Conservation (phyloP, 805 yeast species). For the Kluyveromyces aestuarii region DNA sequence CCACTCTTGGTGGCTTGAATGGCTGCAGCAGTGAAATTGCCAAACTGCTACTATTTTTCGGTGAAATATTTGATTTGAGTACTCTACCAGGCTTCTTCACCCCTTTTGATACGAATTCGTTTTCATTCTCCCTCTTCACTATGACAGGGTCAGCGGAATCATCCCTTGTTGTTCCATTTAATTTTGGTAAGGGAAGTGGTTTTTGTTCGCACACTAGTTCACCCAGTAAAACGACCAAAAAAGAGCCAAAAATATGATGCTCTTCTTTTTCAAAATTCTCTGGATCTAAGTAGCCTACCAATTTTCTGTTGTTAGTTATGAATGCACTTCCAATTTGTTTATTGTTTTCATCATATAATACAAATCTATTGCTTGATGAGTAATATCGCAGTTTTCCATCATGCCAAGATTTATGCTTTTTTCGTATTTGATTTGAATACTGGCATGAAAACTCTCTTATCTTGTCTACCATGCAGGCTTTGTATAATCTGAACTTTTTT, state of each 20-base stretch:
- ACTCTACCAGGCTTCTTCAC: neutral
- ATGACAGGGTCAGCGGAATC: neutral
- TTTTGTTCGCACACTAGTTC: neutral
- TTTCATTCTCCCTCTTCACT: conserved; percentile 5
- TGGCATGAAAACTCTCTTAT: conserved; percentile 23
- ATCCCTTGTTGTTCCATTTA: neutral
- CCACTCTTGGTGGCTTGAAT: conserved; percentile 20
- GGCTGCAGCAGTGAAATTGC: conserved; percentile 7
- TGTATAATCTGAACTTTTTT: too few species aligned
- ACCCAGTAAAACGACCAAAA: conserved; percentile 18
- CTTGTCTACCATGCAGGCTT: conserved; percentile 7
- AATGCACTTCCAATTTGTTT: conserved; percentile 17
- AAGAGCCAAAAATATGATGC: conserved; percentile 21
- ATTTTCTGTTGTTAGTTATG: conserved; percentile 16
- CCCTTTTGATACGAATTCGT: neutral
- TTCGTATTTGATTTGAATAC: conserved; percentile 24
- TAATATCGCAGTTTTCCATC: conserved; percentile 24
- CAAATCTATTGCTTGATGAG: conserved; percentile 14
- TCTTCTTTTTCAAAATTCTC: conserved; percentile 18
- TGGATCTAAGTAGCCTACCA: conserved; percentile 12
- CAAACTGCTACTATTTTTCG: neutral
- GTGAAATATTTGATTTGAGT: neutral
- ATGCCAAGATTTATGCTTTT: conserved; percentile 29
- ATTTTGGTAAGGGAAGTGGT: neutral
- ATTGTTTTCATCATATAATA: conserved; percentile 18